phyloP scores from a whole-genome alignment of 305 asterid species.

The Caryopteris hybrid region DNA sequence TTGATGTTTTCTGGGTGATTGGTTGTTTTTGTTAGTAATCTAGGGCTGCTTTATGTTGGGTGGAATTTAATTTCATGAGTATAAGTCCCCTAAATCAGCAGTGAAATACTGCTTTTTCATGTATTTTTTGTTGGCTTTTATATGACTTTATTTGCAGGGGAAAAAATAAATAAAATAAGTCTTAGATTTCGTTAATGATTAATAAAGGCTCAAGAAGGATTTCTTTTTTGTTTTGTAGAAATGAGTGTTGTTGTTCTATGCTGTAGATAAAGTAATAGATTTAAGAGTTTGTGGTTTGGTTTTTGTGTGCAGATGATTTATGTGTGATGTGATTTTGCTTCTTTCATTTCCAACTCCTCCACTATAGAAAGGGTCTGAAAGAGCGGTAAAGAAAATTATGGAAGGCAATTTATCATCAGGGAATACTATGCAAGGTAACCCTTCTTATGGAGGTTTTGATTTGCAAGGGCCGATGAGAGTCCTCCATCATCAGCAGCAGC shows the following conservation, averaged over 20 bases:
- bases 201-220: background rate
- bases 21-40: background rate
- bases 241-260: background rate
- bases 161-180: too few species aligned
- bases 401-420: slow-evolving; percentile 33
- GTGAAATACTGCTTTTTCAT: background rate
- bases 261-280: background rate
- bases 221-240: background rate
- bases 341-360: too few species aligned
- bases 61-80: background rate
- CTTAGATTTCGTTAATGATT: background rate
- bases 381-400: background rate
- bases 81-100: background rate
- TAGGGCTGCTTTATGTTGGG: background rate
- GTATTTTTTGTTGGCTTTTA: background rate
- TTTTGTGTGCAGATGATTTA: background rate
- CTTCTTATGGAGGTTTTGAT: slow-evolving; percentile 45
- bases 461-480: slow-evolving; percentile 41
- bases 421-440: slow-evolving; percentile 33
- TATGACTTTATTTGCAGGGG: background rate
- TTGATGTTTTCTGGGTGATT: background rate
- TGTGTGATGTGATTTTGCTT: background rate
- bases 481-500: slow-evolving; percentile 33
- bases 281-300: background rate
- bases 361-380: too few species aligned